phyloP scores from a whole-genome alignment of 371 early-diverging fungal genomes.

The Nematocida parisii region DNA sequence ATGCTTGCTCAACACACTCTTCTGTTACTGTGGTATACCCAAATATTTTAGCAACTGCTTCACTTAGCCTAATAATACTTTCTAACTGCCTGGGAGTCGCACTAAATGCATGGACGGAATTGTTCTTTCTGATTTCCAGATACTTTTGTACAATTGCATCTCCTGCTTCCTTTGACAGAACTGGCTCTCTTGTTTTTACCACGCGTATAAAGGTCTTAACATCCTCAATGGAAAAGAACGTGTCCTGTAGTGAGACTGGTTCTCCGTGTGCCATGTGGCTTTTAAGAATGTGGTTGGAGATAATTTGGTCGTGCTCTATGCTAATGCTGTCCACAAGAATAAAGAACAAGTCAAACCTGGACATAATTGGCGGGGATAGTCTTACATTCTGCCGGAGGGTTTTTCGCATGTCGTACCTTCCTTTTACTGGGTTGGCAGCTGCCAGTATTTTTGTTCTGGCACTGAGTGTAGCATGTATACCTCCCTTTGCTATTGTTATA shows the following conservation, averaged over 20 bases:
- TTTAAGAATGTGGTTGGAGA: constrained; percentile 85
- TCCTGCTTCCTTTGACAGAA: constrained; percentile 77
- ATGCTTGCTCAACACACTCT: constrained; percentile 83
- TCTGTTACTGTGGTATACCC: constrained; percentile 63
- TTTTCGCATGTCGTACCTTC: constrained; percentile 70
- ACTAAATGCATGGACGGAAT: constrained; percentile 73
- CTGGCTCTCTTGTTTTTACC: constrained; percentile 61
- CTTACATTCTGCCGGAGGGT: constrained; percentile 82
- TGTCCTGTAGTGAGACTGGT: not conserved
- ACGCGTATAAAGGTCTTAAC: constrained; percentile 64
- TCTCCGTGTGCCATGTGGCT: constrained; percentile 74
- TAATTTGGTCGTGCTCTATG: constrained; percentile 80
- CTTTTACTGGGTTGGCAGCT: constrained; percentile 71
- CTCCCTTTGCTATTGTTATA: constrained; percentile 96
- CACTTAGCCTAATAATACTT: constrained; percentile 70
- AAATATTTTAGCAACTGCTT: constrained; percentile 71
- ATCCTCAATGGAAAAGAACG: constrained; percentile 59
- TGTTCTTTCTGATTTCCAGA: constrained; percentile 80
- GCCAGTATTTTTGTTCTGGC: constrained; percentile 69
- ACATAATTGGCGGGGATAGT: constrained; percentile 96
- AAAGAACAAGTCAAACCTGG: constrained; percentile 97
- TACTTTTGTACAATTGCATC: constrained; percentile 79
- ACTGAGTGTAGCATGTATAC: constrained; percentile 77
- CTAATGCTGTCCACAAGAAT: constrained; percentile 91
- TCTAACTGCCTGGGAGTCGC: constrained; percentile 71